Base-by-base conservation (phyloP, 2,329 filamentous ascomycete genomes). In the Parastagonospora nodorum region DNA sequence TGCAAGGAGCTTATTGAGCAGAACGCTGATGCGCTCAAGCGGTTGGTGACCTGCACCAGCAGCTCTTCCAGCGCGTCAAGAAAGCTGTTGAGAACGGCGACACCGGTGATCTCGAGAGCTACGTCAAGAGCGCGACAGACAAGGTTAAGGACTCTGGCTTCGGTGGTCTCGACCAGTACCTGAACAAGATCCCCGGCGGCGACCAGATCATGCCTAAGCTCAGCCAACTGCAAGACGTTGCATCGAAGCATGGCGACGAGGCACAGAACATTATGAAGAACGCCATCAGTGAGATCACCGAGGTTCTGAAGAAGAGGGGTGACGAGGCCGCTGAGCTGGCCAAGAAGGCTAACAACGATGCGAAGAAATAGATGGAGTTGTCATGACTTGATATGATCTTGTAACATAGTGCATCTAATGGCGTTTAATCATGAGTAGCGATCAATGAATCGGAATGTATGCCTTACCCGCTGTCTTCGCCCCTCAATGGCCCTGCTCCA, bases 1-100 rank as follows among this genome's bases (percentile, higher is more conserved):
- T 89, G n/a, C 51, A 91, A 90, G 78, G 79, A 90, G 72, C 71
- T 90, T 0, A 68, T 92, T 1, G 87, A 90, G 76, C 78, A 88
- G 66, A 92, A 92, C 71, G 79, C 81, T 40, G 85, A 88, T 48
- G 73, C 80, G 0, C 74, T 92, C 42, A 90, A 88, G n/a, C n/a
- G 76, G 76, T 84, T 55, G 88, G 87, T 12, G 87, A 90, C 60
- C n/a, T n/a, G 74, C 84, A n/a, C 11, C 76, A 77, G 42, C 84
- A 89, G 60, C 71, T 90, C 0, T 87, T 87, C 64, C 75, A 84
- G 44, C 83, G 84, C 68, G 78, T 86, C 45, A 84, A 84, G 73
- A 77, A 80, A 1, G 84, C 86, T 0, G 80, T 82, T 8, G 80
- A 85, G 39, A 85, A 83, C 1, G 87, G 86, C 6, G 81, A 88